phyloP scores from a whole-genome alignment of 2,329 filamentous ascomycete genomes.

The Zalaria sp. region DNA sequence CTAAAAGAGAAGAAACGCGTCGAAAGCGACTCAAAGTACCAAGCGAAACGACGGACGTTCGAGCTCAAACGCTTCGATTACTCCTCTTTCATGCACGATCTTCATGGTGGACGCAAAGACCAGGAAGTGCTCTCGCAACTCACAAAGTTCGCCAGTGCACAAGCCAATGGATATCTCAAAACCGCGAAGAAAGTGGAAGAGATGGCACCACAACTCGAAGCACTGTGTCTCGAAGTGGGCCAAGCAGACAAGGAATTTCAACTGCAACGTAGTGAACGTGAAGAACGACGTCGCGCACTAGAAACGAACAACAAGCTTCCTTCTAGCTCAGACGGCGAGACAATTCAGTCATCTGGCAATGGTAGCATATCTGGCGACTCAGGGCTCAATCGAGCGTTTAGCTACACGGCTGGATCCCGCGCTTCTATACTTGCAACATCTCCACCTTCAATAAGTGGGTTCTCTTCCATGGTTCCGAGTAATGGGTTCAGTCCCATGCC shows the following conservation, averaged over 20 bases:
- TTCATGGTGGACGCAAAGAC: constrained; percentile 97
- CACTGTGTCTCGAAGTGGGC: constrained; percentile 74
- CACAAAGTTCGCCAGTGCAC: constrained; percentile 83
- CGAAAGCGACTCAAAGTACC: constrained; percentile 93
- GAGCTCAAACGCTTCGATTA: constrained; percentile 98
- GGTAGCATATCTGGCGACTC: background rate
- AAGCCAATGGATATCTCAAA: constrained; percentile 68
- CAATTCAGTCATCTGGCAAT: background rate
- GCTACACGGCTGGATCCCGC: constrained; percentile 1
- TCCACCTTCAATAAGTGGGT: background rate
- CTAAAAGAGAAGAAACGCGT: constrained; percentile 93
- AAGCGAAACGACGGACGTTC: constrained; percentile 83
- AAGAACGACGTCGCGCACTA: constrained; percentile 79
- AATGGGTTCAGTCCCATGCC: background rate
- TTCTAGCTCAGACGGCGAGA: background rate
- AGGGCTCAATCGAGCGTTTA: background rate
- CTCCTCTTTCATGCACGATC: constrained; percentile 96
- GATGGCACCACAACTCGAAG: constrained; percentile 79
- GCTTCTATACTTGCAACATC: constrained; percentile 1
- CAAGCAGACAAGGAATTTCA: constrained; percentile 95
- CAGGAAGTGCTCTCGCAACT: constrained; percentile 91
- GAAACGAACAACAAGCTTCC: constrained; percentile 60
- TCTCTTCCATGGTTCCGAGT: background rate
- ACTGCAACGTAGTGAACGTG: constrained; percentile 83
- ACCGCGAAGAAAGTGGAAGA: constrained; percentile 79